phyloP scores from a whole-genome alignment of 306 rosid species.

The Datisca glomerata region DNA sequence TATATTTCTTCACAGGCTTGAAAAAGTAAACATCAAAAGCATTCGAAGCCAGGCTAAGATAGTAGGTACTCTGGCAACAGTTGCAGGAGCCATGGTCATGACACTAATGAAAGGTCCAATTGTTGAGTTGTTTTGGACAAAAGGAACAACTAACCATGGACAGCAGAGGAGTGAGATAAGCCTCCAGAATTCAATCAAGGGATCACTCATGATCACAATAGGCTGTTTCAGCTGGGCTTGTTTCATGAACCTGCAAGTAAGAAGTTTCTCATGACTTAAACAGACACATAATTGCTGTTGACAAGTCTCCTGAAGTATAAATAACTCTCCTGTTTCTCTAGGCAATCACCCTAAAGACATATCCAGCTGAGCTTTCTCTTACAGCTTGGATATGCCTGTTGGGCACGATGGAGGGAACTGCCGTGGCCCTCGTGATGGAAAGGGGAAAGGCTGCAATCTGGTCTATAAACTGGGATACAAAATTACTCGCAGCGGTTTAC shows the following conservation, averaged over 20 bases:
- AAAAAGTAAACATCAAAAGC: constrained; percentile 42
- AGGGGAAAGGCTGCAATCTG: constrained; percentile 45
- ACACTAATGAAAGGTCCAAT: constrained; percentile 71
- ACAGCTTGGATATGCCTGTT: constrained; percentile 81
- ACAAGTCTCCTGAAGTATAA: constrained; percentile 1
- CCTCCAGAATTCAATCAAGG: constrained; percentile 43
- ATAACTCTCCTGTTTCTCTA: constrained; percentile 7
- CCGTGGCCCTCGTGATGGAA: constrained; percentile 62
- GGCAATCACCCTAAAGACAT: constrained; percentile 59
- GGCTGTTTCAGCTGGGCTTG: constrained; percentile 80
- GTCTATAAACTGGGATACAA: constrained; percentile 49
- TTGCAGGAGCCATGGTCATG: constrained; percentile 83
- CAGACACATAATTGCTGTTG: not conserved
- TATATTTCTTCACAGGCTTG: constrained; percentile 35
- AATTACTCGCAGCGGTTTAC: constrained; percentile 41
- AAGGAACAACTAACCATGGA: constrained; percentile 7
- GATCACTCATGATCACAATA: constrained; percentile 44
- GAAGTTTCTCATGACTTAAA: not conserved
- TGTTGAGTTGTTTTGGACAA: constrained; percentile 36
- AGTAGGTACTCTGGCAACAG: constrained; percentile 67
- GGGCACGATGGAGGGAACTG: constrained; percentile 67
- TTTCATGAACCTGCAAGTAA: constrained; percentile 69
- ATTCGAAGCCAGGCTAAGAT: constrained; percentile 68
- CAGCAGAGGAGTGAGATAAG: constrained; percentile 20
- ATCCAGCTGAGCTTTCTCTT: constrained; percentile 83